These are phyloP conservation scores for Mycena indigotica DNA, from an alignment of 768 basidiomycete genomes.

Conservation along the genomic window DNA sequence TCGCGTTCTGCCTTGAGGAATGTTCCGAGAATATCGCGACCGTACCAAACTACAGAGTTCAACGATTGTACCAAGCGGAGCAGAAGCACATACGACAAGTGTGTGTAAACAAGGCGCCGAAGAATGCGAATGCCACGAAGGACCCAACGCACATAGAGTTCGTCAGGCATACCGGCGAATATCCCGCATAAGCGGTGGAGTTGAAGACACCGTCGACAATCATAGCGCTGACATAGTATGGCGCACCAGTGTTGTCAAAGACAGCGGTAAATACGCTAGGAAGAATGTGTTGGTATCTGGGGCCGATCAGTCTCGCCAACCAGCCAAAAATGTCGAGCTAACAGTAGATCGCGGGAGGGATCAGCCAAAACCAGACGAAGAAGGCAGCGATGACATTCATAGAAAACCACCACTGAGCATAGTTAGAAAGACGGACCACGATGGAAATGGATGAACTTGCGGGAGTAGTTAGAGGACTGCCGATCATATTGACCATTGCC, in stretches of 20 bases:
- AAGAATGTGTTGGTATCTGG: conserved; percentile 73
- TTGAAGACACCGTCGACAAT: conserved; percentile 70
- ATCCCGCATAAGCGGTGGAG: conserved; percentile 63
- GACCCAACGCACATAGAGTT: conserved; percentile 68
- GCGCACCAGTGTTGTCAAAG: conserved; percentile 75
- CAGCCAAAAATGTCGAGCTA: conserved; percentile 28
- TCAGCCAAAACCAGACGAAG: conserved; percentile 71
- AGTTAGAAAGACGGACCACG: neutral
- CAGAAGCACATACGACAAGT: conserved; percentile 62
- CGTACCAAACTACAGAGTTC: conserved; percentile 70
- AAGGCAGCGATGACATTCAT: conserved; percentile 69
- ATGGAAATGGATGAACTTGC: conserved; percentile 45
- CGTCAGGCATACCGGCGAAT: conserved; percentile 80
- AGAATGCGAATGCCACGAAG: conserved; percentile 75
- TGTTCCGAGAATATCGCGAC: conserved; percentile 72
- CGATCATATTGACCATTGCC: conserved; percentile 74
- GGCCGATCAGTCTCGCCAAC: conserved; percentile 1
- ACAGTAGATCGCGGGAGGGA: conserved; percentile 77
- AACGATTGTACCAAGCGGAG: conserved; percentile 3
- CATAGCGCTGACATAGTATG: conserved; percentile 62
- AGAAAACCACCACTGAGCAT: conserved; percentile 79
- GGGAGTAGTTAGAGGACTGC: conserved; percentile 80
- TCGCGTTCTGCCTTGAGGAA: conserved; percentile 80
- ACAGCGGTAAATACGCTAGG: conserved; percentile 74
- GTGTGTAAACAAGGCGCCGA: conserved; percentile 76